Evolutionary conservation across 176 grass and related monocot genomes (phyloP), one percentile per base, ranked within the genome.

Genomic region (Aegilops speltoides): DNA sequence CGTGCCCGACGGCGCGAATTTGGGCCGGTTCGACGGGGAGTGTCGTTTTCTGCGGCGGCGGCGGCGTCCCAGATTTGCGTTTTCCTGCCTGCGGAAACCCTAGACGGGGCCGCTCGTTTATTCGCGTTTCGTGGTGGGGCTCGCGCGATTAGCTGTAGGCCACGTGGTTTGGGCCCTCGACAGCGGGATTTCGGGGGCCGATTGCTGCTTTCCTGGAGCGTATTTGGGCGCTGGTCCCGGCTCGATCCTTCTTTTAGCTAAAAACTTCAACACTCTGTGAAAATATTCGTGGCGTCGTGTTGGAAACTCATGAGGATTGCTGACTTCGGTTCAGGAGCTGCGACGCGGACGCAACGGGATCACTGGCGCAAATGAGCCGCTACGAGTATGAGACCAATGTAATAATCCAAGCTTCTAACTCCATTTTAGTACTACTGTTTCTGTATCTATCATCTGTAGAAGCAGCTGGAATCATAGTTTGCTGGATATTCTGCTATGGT

Each of bases 351-450:
- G 63, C 54, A 8, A 52, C 41, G 52, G 64, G 25, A 65, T 82
- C 78, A 54, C 78, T 77, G 54, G 17, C 57, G 64, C 66, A 64
- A 68, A 91, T 91, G 90, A 81, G 90, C 31, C 64, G 82, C 52
- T 91, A 88, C 78, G 72, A 73, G 10, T 91, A 91, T 32, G 82
- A 82, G 24, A 91, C 86, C 32, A 86, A 88, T 88, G 90, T 91
- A 91, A 91, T 88, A 88, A 88, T 73, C 41, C 62, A 8, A 77
- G 8, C 31, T 14, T 29, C 60, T 14, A 32, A 10, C 17, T 25
- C 13, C 40, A n/a, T 26, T 73, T 36, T 9, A 8, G 70, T 23
- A 3, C 31, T 41, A 43, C 37, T 54, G 3, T 73, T 56, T 26
- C 3, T 14, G 16, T 34, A 10, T 43, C 16, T 23, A 14, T 45